Conservation (phyloP, 2,329 filamentous ascomycete species). For the Aspergillus texensis region DNA sequence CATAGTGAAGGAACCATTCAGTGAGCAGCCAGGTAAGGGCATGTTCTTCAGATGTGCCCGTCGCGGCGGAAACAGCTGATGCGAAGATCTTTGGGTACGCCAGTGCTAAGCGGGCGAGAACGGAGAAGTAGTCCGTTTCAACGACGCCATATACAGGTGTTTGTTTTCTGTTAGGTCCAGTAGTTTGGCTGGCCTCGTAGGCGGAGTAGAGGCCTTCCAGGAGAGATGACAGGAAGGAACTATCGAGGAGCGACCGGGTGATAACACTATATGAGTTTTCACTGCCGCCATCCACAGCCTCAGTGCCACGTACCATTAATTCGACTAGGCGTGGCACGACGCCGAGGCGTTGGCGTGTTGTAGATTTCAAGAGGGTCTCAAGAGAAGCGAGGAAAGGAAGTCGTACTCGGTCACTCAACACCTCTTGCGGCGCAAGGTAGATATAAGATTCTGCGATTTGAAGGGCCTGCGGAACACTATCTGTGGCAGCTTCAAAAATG, state of each 20-base stretch:
- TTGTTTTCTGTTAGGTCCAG: conserved; percentile 73
- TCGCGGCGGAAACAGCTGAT: conserved; percentile 48
- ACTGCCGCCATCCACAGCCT: conserved; percentile 60
- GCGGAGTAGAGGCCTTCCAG: conserved; percentile 68
- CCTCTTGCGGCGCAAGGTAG: conserved; percentile 59
- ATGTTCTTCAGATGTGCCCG: conserved; percentile 36
- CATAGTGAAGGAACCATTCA: conserved; percentile 54
- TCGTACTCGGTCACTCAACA: conserved; percentile 44
- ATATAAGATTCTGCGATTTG: conserved; percentile 72
- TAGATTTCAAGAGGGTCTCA: conserved; percentile 42
- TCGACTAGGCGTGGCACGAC: conserved; percentile 58
- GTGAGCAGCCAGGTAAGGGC: conserved; percentile 47
- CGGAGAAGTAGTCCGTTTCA: conserved; percentile 81
- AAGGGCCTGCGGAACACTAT: conserved; percentile 64
- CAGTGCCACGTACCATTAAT: conserved; percentile 64
- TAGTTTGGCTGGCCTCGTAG: conserved; percentile 75
- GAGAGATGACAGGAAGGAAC: conserved; percentile 64
- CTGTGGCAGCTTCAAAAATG: conserved; percentile 67
- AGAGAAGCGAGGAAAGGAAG: conserved; percentile 42
- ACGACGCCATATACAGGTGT: conserved; percentile 72
- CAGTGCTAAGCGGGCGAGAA: conserved; percentile 77
- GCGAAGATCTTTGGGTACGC: conserved; percentile 71
- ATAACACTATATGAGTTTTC: conserved; percentile 64
- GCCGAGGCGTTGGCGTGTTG: conserved; percentile 42
- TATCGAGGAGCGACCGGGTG: conserved; percentile 65